Conservation (phyloP, 1,284 basidiomycete species). For the Pterula multifida region DNA sequence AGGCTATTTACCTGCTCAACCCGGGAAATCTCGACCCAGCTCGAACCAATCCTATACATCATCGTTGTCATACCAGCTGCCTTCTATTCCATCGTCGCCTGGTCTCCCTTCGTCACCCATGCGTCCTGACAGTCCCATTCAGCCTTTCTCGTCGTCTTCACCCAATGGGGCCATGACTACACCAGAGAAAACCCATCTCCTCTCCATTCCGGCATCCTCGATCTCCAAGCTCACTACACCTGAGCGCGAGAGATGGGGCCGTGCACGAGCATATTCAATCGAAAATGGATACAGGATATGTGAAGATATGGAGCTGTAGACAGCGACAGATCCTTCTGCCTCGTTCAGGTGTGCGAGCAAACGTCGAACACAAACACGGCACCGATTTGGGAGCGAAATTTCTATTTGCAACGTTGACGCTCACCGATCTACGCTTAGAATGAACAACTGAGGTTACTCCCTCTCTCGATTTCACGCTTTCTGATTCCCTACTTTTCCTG, state of each 20-base stretch:
- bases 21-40: background rate
- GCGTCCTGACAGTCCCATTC: background rate
- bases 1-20: background rate
- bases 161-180: background rate
- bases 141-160: background rate
- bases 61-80: background rate
- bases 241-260: slow-evolving; percentile 1
- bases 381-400: too few species aligned
- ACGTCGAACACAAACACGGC: too few species aligned
- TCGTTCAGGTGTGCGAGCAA: too few species aligned
- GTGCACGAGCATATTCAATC: background rate
- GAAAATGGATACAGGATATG: background rate
- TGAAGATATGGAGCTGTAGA: slow-evolving; percentile 1
- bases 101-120: background rate
- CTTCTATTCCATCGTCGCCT: background rate
- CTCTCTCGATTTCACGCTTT: too few species aligned
- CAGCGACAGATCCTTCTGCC: too few species aligned
- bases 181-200: background rate
- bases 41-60: background rate
- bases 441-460: too few species aligned
- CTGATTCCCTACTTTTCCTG: too few species aligned
- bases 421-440: too few species aligned
- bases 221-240: background rate
- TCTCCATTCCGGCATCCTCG: background rate
- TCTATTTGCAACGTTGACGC: too few species aligned